Base-by-base conservation (phyloP, 2,329 filamentous ascomycete genomes). In the Fusarium bulbicola region DNA sequence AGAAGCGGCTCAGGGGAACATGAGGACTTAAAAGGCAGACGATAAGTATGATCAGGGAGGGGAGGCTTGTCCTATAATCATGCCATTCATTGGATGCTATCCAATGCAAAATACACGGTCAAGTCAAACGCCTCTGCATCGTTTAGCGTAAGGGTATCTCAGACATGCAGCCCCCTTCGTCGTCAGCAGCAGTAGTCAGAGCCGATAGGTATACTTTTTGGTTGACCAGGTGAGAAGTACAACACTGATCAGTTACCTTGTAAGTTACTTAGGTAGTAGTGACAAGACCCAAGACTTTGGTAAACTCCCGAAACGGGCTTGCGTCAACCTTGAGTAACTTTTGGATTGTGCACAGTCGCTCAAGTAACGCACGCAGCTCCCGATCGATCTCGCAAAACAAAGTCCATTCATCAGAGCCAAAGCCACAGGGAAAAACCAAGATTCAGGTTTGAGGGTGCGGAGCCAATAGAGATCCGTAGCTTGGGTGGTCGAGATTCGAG, bases 91-190 rank as follows among this genome's bases (percentile, higher is more conserved):
- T 59, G 56, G 56, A 59, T 52, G 18, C 45, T 43, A 54, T 63
- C 64, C 45, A 56, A 67, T 57, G 46, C 40, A 49, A 49, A 46
- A 36, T 39, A 63, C 47, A 59, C 47, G 59, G 47, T 65, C 54
- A 64, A 58, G 63, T 59, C 50, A 70, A 70, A 70, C 68, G 68
- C 68, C 60, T 70, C 60, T 70, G 68, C 54, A 65, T 70, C 50
- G 45, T 58, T 53, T 69, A 16, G 57, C 36, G 57, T 32, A 37
- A 36, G 58, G 49, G 28, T 39, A 57, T 53, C 59, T 70, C 60
- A 70, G 68, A 70, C 68, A 70, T 66, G 68, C 68, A 70, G 59
- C 43, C 43, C 42, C 47, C 26, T 59, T 37, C 36, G 53, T 32
- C 53, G 18, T 34, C 34, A n/a, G 43, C 15, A 46, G 21, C 14